Evolutionary conservation across 768 basidiomycete genomes (phyloP).

Genomic region (Phanerochaete sordida): DNA sequence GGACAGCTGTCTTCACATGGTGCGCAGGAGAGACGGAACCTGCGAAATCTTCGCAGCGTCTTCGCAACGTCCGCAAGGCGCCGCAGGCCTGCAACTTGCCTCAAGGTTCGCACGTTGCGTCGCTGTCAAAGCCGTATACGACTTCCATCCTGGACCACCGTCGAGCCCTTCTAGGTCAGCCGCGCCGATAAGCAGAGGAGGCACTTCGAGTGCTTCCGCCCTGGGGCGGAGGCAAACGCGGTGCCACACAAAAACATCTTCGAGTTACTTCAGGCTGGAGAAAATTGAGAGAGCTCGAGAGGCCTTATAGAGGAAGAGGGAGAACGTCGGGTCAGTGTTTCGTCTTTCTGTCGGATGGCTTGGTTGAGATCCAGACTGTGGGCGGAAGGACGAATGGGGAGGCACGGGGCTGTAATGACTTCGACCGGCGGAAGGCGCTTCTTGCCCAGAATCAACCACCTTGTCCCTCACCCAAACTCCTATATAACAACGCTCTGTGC

Average conservation of each 20-base stretch:
- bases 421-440: not conserved
- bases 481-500: slow-evolving; percentile 1
- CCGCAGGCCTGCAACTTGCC: no score
- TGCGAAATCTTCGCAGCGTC: not conserved
- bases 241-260: not conserved
- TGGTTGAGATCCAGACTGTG: not conserved
- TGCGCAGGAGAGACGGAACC: not conserved
- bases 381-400: not conserved
- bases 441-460: not conserved
- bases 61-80: no score
- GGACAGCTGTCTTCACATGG: not conserved
- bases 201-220: not conserved
- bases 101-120: not conserved
- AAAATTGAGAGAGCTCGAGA: not conserved
- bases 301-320: not conserved
- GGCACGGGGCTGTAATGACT: not conserved
- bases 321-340: not conserved
- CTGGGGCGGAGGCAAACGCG: not conserved
- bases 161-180: not conserved
- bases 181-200: not conserved
- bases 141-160: not conserved
- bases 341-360: not conserved
- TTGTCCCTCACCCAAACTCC: slow-evolving; percentile 2
- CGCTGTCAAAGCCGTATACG: not conserved
- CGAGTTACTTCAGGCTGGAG: not conserved